Percentiles rank a stretch among this genome's conserved stretches.
These are phyloP conservation scores for Phanerochaete carnosa DNA, from an alignment of 768 basidiomycete genomes.

Conservation along the genomic window DNA sequence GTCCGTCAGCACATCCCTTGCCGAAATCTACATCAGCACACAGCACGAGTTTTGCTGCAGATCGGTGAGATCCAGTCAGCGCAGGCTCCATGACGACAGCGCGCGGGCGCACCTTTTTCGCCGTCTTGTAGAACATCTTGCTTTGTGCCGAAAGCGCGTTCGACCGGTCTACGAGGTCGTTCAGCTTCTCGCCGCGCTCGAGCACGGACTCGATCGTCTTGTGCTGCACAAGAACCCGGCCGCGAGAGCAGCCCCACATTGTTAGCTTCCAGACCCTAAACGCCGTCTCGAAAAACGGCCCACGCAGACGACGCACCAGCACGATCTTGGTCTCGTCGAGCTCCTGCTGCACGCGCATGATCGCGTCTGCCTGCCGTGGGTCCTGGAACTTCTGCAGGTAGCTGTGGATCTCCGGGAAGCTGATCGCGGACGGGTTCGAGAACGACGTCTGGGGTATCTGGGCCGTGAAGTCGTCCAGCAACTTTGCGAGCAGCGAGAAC, in stretches of 20 bases:
- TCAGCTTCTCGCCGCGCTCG: slow-evolving; percentile 93
- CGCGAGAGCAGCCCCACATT: not conserved
- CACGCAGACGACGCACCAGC: slow-evolving; percentile 52
- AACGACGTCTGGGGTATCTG: slow-evolving; percentile 74
- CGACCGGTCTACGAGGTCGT: slow-evolving; percentile 92
- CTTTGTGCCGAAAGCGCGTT: slow-evolving; percentile 83
- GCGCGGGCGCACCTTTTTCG: slow-evolving; percentile 78
- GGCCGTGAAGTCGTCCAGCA: slow-evolving; percentile 87
- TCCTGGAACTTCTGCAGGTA: slow-evolving; percentile 96
- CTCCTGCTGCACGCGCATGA: slow-evolving; percentile 98
- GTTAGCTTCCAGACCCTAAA: not conserved
- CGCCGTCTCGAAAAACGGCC: not conserved
- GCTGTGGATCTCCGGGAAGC: slow-evolving; percentile 69
- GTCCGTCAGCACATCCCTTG: not conserved
- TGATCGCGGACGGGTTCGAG: slow-evolving; percentile 61
- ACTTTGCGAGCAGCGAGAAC: slow-evolving; percentile 90
- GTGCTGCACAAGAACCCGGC: slow-evolving; percentile 60
- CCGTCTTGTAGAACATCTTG: slow-evolving; percentile 99
- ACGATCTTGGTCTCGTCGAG: slow-evolving; percentile 99
- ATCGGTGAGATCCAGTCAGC: not conserved
- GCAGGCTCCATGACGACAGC: not conserved
- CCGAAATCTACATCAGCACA: slow-evolving; percentile 58
- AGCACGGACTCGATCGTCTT: slow-evolving; percentile 99
- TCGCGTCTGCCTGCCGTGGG: slow-evolving; percentile 93
- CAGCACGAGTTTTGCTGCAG: slow-evolving; percentile 99